A percentile compares a stretch with the other conserved stretches of the same genome.
Evolutionary conservation across 306 rosid genomes (phyloP).

Genomic region (Comarum palustre): DNA sequence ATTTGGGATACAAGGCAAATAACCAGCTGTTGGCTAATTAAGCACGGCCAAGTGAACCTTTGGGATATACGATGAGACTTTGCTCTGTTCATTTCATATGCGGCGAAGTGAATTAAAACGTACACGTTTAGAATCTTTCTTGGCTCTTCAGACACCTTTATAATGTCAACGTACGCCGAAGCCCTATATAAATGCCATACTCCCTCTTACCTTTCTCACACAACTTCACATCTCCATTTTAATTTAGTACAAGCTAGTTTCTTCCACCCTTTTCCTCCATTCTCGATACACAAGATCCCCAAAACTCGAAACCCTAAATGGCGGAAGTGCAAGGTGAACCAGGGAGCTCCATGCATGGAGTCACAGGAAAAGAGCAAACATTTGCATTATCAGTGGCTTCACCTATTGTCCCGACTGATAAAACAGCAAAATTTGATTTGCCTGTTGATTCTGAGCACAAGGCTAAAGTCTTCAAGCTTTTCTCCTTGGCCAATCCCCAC

Average conservation of each 20-base stretch:
- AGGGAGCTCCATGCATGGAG: slow-evolving; percentile 98
- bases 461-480: slow-evolving; percentile 64
- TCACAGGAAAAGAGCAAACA: slow-evolving; percentile 70
- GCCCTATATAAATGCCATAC: slow-evolving; percentile 40
- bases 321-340: slow-evolving; percentile 54
- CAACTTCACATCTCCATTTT: neutral
- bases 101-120: slow-evolving; percentile 50
- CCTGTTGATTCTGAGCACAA: slow-evolving; percentile 88
- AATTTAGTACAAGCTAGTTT: neutral
- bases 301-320: slow-evolving; percentile 13
- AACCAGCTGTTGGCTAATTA: slow-evolving; percentile 11
- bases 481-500: slow-evolving; percentile 79
- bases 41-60: slow-evolving; percentile 47
- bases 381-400: slow-evolving; percentile 64
- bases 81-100: slow-evolving; percentile 35
- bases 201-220: slow-evolving; percentile 12
- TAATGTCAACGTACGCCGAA: slow-evolving; percentile 42
- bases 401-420: slow-evolving; percentile 63
- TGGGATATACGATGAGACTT: slow-evolving; percentile 52
- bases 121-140: slow-evolving; percentile 9
- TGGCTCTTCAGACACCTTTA: slow-evolving; percentile 26
- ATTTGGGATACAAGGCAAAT: neutral
- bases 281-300: neutral
- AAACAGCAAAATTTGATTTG: slow-evolving; percentile 55
- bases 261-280: neutral